Percentiles rank a stretch among this genome's conserved stretches.
Conservation (phyloP, 768 basidiomycete species). For the Leccinellum rugosiceps region DNA sequence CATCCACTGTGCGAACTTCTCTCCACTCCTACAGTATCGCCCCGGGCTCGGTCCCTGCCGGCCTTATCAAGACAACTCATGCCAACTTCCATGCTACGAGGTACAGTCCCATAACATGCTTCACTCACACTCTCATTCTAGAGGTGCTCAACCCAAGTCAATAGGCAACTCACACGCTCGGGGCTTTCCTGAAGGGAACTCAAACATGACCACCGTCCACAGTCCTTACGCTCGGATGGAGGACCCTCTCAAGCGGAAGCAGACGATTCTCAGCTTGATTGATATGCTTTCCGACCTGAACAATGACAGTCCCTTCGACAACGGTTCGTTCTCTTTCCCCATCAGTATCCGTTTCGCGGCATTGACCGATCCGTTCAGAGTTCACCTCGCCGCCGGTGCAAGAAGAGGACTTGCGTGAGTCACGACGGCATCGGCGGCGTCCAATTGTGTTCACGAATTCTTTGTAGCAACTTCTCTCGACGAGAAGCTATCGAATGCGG, state of each 20-base stretch:
- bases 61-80: slow-evolving; percentile 20
- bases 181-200: slow-evolving; percentile 26
- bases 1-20: slow-evolving; percentile 14
- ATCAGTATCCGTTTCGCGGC: not conserved
- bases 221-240: slow-evolving; percentile 31
- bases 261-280: slow-evolving; percentile 45
- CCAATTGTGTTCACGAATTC: slow-evolving; percentile 8
- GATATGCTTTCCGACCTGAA: slow-evolving; percentile 45
- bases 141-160: slow-evolving; percentile 26
- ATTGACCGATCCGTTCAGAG: slow-evolving; percentile 17
- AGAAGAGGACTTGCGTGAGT: slow-evolving; percentile 45
- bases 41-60: slow-evolving; percentile 20
- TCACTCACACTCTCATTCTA: slow-evolving; percentile 24
- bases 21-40: slow-evolving; percentile 20
- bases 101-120: slow-evolving; percentile 29
- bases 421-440: not conserved
- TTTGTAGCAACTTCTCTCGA: slow-evolving; percentile 41
- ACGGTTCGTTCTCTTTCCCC: slow-evolving; percentile 28
- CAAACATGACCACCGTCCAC: slow-evolving; percentile 22
- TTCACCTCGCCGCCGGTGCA: slow-evolving; percentile 30
- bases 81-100: slow-evolving; percentile 28
- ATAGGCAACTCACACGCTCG: slow-evolving; percentile 23
- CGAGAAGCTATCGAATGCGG: slow-evolving; percentile 48
- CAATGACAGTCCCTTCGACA: slow-evolving; percentile 35
- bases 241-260: slow-evolving; percentile 38